Evolutionary conservation across 75 land plant species (phyloP).

Genomic region (Ceratopteris richardii): DNA sequence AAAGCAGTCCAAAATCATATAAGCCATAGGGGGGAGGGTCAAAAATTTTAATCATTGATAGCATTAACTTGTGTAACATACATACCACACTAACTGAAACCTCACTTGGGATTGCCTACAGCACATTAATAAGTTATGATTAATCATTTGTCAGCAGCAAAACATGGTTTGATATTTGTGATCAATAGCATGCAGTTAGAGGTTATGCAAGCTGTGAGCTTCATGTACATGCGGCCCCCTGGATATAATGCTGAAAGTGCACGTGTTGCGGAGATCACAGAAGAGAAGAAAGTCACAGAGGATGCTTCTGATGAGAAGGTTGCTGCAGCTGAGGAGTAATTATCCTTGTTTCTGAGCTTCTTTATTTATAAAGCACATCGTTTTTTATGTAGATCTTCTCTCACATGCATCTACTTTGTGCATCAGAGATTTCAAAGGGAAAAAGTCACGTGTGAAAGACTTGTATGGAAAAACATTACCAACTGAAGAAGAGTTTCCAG

Average conservation of each 20-base stretch:
- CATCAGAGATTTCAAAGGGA: conserved; percentile 32
- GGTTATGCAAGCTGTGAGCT: conserved; percentile 86
- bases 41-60: too few relatives aligned
- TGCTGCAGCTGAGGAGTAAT: not conserved
- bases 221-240: conserved; percentile 96
- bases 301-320: conserved; percentile 3
- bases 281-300: conserved; percentile 36
- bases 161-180: conserved; percentile 1
- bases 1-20: too few relatives aligned
- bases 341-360: not conserved
- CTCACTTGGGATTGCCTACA: too few relatives aligned
- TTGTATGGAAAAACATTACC: conserved; percentile 84
- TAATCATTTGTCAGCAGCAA: not conserved
- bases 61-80: too few relatives aligned
- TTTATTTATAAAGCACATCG: not conserved
- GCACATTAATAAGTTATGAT: too few relatives aligned
- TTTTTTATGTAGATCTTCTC: too few relatives aligned
- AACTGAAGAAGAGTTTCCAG: conserved; percentile 88
- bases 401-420: not conserved
- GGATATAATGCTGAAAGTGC: conserved; percentile 98
- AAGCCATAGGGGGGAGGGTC: too few relatives aligned
- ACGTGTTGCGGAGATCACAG: conserved; percentile 87
- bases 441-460: conserved; percentile 67
- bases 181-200: conserved; percentile 45
- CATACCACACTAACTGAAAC: too few relatives aligned